Base-by-base conservation (phyloP, 1,139 yeast species). In the Yamadazyma atmosphaerica region DNA sequence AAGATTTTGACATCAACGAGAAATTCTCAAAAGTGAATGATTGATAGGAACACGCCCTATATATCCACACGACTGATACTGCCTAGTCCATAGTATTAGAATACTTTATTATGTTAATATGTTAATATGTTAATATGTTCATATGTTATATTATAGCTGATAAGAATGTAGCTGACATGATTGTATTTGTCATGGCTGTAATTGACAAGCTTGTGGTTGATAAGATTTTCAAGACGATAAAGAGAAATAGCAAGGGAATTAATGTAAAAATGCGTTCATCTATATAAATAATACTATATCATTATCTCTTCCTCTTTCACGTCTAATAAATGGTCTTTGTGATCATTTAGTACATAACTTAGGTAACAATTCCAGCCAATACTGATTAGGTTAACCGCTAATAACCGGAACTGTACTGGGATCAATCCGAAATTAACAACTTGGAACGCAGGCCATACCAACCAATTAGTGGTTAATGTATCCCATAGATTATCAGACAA, bases 371-470 rank as follows among this genome's bases (percentile, higher is more conserved):
- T 90, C 97, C 97, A 90, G 4, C 84, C 81, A 23, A 89, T 78
- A 38, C 94, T 80, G 17, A 86, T 73, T 2, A 81, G 47, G 52
- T 88, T 87, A 27, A 86, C 95, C 4, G 81, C 71, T 34, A 86
- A 52, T 39, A 89, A 62, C 28, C 95, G 73, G 51, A 77, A 77
- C 32, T 79, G 79, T 2, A 82, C 77, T 0, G 96, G 96, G 4
- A 86, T 75, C 11, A 84, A 52, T 33, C 77, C 72, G 53, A 90
- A 86, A 59, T 90, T 90, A 41, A 80, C 51, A 36, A 77, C 45
- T 60, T 89, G 97, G 52, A 89, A 82, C 0, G 77, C 65, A 0
- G 96, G 97, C 97, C 97, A 89, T 7, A 89, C 84, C 34, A 71
- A 49, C 95, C 96, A 89, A 56, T 87, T 88, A 23, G 84, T 74